Evolutionary conservation across 805 yeast genomes (phyloP).

Genomic region (Zygotorulaspora florentina): DNA sequence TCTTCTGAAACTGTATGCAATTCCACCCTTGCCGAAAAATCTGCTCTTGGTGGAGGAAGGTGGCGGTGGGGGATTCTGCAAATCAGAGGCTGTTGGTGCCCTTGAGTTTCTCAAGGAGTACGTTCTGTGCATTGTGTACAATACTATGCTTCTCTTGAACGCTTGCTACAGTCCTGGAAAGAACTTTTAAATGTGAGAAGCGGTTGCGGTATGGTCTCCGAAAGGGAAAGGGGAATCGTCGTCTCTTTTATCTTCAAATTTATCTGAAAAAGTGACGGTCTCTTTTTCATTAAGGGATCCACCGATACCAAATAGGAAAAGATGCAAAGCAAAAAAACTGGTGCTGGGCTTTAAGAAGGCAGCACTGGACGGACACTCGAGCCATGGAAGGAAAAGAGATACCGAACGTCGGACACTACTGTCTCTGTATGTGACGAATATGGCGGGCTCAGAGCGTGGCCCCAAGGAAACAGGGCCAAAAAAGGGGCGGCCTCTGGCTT

Average conservation of each 20-base stretch:
- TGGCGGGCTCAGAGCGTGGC: no score
- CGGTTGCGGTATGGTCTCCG: neutral
- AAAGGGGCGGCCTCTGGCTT: no score
- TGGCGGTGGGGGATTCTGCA: slow-evolving; percentile 93
- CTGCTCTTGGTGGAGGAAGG: slow-evolving; percentile 77
- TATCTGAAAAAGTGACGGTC: neutral
- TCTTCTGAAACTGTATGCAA: slow-evolving; percentile 57
- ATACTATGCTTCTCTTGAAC: neutral
- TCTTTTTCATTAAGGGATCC: slow-evolving; percentile 1
- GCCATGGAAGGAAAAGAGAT: no score
- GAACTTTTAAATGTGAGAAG: neutral
- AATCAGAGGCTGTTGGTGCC: slow-evolving; percentile 96
- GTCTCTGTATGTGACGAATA: no score
- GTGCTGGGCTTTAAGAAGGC: neutral
- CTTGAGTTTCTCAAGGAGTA: slow-evolving; percentile 91
- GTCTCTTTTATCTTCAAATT: slow-evolving; percentile 2
- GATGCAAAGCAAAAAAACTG: neutral
- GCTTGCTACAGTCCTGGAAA: neutral
- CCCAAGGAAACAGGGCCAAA: no score
- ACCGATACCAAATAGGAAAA: neutral
- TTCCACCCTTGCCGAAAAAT: slow-evolving; percentile 81
- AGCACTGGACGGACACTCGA: neutral
- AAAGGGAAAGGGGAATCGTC: neutral
- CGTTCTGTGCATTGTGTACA: slow-evolving; percentile 83
- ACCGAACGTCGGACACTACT: no score